Evolutionary conservation across 163 green algal species (phyloP).

Genomic region (Chloromonas sp.): DNA sequence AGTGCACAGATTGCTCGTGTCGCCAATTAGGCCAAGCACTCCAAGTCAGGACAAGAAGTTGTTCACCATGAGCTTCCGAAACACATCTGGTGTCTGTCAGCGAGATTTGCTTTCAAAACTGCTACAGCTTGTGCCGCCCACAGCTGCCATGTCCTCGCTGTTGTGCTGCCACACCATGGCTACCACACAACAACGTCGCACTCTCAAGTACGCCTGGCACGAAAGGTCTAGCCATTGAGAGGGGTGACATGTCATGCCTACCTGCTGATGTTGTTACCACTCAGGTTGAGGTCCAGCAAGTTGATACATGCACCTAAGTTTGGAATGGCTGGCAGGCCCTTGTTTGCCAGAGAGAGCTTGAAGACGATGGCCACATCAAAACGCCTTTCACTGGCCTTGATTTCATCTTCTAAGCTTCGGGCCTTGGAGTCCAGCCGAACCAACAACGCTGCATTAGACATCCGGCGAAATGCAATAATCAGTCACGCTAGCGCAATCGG

Average conservation of each 20-base stretch:
- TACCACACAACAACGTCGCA: neutral
- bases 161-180: neutral
- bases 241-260: neutral
- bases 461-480: too few species aligned
- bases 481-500: too few species aligned
- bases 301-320: conserved; percentile 17
- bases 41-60: too few species aligned
- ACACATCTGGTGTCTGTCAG: neutral
- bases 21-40: neutral
- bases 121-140: too few species aligned
- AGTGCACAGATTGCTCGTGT: neutral
- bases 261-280: conserved; percentile 17
- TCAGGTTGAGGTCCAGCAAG: conserved; percentile 22
- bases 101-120: neutral
- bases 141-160: too few species aligned
- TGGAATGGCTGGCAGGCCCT: neutral
- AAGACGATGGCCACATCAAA: conserved; percentile 27
- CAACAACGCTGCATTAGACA: neutral
- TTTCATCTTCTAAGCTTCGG: neutral
- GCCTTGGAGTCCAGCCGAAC: conserved; percentile 1
- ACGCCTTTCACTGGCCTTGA: neutral
- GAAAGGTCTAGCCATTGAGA: too few species aligned
- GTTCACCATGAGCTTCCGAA: too few species aligned
- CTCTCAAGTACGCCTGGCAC: too few species aligned
- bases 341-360: conserved; percentile 7